These are phyloP conservation scores for Zostera marina DNA, from an alignment of 116 monocot genomes.

Conservation along the genomic window DNA sequence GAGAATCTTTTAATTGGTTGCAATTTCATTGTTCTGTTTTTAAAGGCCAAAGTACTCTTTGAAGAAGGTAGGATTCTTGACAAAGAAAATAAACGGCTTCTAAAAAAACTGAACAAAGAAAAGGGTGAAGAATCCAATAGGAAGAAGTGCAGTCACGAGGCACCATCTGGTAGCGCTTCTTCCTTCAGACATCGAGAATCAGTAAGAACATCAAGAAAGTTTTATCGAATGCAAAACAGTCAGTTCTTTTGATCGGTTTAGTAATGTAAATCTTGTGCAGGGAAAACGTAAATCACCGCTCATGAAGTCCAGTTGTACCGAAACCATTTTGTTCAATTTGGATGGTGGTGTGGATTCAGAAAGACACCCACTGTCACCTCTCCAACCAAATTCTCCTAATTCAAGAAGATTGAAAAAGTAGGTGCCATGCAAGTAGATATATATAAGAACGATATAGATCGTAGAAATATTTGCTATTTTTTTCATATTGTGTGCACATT, in stretches of 20 bases:
- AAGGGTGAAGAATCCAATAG: conserved; percentile 22
- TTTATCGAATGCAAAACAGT: neutral
- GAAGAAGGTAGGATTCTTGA: conserved; percentile 61
- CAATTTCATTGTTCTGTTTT: neutral
- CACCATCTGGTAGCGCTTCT: conserved; percentile 19
- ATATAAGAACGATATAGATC: no score
- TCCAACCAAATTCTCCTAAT: conserved; percentile 41
- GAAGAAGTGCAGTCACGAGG: conserved; percentile 7
- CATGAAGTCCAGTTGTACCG: conserved; percentile 1
- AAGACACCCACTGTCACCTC: conserved; percentile 37
- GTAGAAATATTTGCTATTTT: no score
- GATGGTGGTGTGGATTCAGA: conserved; percentile 13
- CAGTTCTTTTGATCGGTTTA: neutral
- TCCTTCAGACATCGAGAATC: neutral
- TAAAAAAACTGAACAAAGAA: conserved; percentile 32
- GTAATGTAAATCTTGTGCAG: conserved; percentile 9
- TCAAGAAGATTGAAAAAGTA: conserved; percentile 31
- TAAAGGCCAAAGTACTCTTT: conserved; percentile 50
- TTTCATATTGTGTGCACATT: no score
- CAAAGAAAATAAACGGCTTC: conserved; percentile 58
- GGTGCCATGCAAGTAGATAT: no score
- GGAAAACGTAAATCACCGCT: conserved; percentile 22
- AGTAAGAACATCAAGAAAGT: conserved; percentile 19
- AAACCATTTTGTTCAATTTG: conserved; percentile 17
- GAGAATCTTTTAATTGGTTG: no score